Evolutionary conservation across 352 stramenopile genomes (phyloP).

Genomic region (Phytophthora crassamura): DNA sequence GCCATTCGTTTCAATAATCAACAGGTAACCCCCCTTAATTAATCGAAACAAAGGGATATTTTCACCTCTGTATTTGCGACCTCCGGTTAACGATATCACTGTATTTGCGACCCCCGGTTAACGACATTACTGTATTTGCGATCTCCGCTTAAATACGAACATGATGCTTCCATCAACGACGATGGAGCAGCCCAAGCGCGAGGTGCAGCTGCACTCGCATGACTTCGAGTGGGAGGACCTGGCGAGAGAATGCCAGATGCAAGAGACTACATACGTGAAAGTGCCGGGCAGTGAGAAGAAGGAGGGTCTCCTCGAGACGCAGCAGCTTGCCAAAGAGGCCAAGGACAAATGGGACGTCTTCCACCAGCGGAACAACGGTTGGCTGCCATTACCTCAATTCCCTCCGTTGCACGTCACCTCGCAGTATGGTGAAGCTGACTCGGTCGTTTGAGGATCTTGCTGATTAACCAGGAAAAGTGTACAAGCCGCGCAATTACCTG

Average conservation of each 20-base stretch:
- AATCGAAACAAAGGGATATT: too few relatives aligned
- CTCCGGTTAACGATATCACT: too few relatives aligned
- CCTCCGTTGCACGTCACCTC: neutral
- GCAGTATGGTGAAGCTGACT: slow-evolving; percentile 9
- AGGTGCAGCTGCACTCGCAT: slow-evolving; percentile 74
- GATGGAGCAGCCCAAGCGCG: slow-evolving; percentile 16
- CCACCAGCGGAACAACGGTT: slow-evolving; percentile 80
- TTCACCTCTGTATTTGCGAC: too few relatives aligned
- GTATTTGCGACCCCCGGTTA: too few relatives aligned
- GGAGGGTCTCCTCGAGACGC: slow-evolving; percentile 12
- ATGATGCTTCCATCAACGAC: too few relatives aligned
- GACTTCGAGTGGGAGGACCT: slow-evolving; percentile 85
- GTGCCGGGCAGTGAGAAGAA: slow-evolving; percentile 5
- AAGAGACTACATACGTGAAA: slow-evolving; percentile 14
- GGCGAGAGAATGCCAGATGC: slow-evolving; percentile 48
- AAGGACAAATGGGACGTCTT: slow-evolving; percentile 83
- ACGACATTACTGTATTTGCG: neutral
- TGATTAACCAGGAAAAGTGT: slow-evolving; percentile 61
- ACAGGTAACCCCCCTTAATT: neutral
- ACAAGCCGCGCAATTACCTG: slow-evolving; percentile 87
- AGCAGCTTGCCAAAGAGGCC: slow-evolving; percentile 56
- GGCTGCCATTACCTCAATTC: neutral
- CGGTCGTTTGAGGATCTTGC: neutral
- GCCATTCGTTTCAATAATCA: slow-evolving; percentile 7
- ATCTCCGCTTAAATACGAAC: neutral